Base-by-base conservation (phyloP, 495 filamentous ascomycete species). In the Penicillium silybi region DNA sequence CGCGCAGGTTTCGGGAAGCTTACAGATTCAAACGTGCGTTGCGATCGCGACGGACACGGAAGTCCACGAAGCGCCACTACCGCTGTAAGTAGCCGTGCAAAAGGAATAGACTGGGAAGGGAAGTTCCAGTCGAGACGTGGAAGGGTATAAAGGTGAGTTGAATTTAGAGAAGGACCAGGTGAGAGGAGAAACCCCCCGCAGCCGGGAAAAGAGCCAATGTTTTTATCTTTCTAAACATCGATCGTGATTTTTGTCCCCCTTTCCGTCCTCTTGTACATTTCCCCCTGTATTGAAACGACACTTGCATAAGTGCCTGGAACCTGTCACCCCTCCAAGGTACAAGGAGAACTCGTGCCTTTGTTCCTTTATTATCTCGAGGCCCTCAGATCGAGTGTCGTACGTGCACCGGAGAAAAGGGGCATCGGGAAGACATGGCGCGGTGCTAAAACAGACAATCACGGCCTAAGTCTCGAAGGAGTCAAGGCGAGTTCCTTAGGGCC, bases 21-120 rank as follows among this genome's bases (percentile, higher is more conserved):
- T 55, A 65, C 62, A 41, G 59, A 48, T 53, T 45, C 56, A 60
- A 61, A 43, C 46, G 57, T 57, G 49, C 38, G 55, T 62, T 60
- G 56, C 41, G 46, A 63, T 65, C 48, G 41, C 46, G 46, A 59
- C 59, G 48, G 46, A 35, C 18, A n/a, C 25, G 38, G 25, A 43
- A 27, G 23, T 17, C 15, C 9, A 42, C 3, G 52, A 19, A 52
- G 41, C 50, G 50, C 44, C 56, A 57, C 50, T 53, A 34, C 54
- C 48, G 54, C 38, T n/a, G 39, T 41, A 13, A 20, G 22, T 27
- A 26, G 42, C 42, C 13, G 25, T 26, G 41, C 25, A 34, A 8
- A 16, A 41, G 25, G 25, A 39, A 23, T 23, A 23, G 22, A 23
- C 22, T 2, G 22, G 22, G 22, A 23, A 23, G 6, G 2, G 22